These are phyloP conservation scores for Trametes meyenii DNA, from an alignment of 768 basidiomycete genomes.

Conservation along the genomic window DNA sequence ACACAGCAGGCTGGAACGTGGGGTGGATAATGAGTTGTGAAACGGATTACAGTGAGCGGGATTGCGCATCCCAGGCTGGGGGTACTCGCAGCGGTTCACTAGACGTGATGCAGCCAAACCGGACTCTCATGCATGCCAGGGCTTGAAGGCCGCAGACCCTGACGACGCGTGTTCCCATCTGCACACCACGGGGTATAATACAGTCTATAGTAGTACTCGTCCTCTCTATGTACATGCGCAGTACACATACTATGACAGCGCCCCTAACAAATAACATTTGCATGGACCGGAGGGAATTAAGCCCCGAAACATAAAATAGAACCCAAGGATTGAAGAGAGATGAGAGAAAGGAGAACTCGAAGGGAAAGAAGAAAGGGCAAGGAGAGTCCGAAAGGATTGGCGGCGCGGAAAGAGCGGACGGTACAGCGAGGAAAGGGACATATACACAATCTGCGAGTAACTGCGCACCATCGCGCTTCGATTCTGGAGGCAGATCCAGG, in stretches of 20 bases:
- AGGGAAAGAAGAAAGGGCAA: too few relatives aligned
- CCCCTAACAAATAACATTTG: neutral
- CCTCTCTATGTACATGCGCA: neutral
- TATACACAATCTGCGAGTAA: neutral
- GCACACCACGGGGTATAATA: slow-evolving; percentile 1
- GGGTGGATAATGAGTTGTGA: too few relatives aligned
- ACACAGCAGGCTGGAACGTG: too few relatives aligned
- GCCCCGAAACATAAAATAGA: neutral
- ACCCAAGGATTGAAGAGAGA: neutral
- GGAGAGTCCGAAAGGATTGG: neutral
- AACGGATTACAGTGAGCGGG: too few relatives aligned
- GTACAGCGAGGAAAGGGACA: neutral
- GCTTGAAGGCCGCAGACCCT: neutral
- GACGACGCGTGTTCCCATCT: neutral
- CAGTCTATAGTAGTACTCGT: neutral
- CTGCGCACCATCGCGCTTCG: neutral
- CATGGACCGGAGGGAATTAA: neutral
- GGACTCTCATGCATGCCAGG: too few relatives aligned
- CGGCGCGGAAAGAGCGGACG: neutral
- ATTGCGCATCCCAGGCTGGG: too few relatives aligned
- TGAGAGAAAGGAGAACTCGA: neutral
- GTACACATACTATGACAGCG: neutral
- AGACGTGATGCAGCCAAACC: too few relatives aligned
- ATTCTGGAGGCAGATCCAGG: too few relatives aligned
- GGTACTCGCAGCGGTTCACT: too few relatives aligned